Percentiles rank a stretch among this genome's conserved stretches.
Evolutionary conservation across 108 stramenopile species (phyloP).

Genomic region (Fragilariopsis cylindrus): DNA sequence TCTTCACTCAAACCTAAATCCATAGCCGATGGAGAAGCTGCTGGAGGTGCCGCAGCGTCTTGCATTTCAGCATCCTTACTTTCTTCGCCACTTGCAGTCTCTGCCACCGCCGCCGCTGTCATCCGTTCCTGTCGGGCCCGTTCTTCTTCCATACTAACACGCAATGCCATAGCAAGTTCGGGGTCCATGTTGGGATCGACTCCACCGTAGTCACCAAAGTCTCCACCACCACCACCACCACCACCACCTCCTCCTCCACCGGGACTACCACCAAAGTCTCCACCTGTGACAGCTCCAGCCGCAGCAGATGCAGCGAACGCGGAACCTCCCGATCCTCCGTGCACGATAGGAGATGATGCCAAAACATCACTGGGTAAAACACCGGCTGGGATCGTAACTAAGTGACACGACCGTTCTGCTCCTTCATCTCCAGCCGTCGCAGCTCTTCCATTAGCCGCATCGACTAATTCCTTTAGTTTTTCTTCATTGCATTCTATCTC

Average conservation of each 20-base stretch:
- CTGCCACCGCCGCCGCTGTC: conserved; percentile 35
- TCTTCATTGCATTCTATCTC: conserved; percentile 88
- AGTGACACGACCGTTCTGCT: conserved; percentile 79
- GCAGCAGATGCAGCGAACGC: conserved; percentile 50
- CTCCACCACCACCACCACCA: conserved; percentile 71
- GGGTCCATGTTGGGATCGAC: conserved; percentile 98
- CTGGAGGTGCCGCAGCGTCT: conserved; percentile 31
- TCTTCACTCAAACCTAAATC: conserved; percentile 65
- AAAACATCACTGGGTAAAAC: conserved; percentile 94
- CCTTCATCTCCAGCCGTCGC: conserved; percentile 64
- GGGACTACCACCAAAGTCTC: conserved; percentile 24
- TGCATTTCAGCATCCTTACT: conserved; percentile 43
- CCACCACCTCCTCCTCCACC: conserved; percentile 63
- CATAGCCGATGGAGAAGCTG: conserved; percentile 23
- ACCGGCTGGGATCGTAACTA: conserved; percentile 95
- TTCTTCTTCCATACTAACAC: conserved; percentile 98
- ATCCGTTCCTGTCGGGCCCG: conserved; percentile 77
- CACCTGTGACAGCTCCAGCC: conserved; percentile 37
- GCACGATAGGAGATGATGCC: conserved; percentile 80
- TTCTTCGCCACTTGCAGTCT: conserved; percentile 13
- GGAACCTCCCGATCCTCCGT: conserved; percentile 64
- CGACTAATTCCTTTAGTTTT: conserved; percentile 88
- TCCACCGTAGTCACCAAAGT: conserved; percentile 90
- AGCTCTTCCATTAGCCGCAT: conserved; percentile 87
- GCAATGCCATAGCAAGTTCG: conserved; percentile 97